Evolutionary conservation across 208 protist species (phyloP).

Genomic region (Zelonia costaricensis): DNA sequence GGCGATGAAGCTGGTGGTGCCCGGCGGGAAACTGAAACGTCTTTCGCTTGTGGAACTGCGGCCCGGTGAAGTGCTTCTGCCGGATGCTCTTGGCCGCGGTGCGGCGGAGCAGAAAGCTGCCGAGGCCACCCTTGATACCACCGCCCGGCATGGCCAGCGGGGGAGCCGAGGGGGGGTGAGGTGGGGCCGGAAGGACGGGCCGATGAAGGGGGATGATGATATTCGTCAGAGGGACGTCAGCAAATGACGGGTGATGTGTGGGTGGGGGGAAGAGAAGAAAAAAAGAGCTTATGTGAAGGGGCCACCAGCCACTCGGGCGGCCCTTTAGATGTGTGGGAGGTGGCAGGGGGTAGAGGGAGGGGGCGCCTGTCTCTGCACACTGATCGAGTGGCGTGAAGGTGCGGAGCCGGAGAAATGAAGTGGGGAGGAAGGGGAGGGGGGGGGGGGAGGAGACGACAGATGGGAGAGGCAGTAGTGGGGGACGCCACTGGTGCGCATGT

Average conservation of each 20-base stretch:
- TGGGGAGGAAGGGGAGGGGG: background rate
- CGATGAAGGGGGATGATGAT: background rate
- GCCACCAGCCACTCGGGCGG: no score
- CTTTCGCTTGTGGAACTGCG: slow-evolving; percentile 82
- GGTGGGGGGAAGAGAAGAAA: no score
- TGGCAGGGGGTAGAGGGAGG: no score
- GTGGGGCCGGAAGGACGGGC: background rate
- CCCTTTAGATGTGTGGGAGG: no score
- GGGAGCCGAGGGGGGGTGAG: no score
- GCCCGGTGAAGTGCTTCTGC: slow-evolving; percentile 76
- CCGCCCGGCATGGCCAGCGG: no score
- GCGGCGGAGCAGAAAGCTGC: slow-evolving; percentile 74
- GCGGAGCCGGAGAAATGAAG: background rate
- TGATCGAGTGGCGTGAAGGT: no score
- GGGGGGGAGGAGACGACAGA: background rate
- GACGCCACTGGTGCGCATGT: background rate
- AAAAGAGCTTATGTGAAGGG: no score
- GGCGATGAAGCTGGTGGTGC: slow-evolving; percentile 68
- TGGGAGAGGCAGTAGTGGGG: background rate
- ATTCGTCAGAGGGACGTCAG: background rate
- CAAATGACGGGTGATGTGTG: background rate
- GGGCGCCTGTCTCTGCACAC: no score
- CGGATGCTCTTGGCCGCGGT: slow-evolving; percentile 65
- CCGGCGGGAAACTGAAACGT: slow-evolving; percentile 66
- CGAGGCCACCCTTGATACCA: slow-evolving; percentile 75